A percentile compares a stretch with the other conserved stretches of the same genome.
These are phyloP conservation scores for Arabidopsis lyrata DNA, from an alignment of 441 rosid genomes.

Conservation along the genomic window DNA sequence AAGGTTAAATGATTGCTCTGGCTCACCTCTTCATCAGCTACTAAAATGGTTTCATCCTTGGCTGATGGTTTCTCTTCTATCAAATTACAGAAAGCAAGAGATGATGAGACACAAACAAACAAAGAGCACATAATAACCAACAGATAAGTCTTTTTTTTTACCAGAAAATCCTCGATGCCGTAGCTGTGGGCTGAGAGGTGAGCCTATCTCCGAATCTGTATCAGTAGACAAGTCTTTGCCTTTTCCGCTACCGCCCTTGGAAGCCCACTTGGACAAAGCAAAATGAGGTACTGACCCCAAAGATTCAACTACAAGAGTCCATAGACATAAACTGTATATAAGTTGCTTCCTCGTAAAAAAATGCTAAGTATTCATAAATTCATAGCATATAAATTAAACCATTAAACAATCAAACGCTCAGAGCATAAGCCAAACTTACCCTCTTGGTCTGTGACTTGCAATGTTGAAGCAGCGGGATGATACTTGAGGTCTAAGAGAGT, in stretches of 20 bases:
- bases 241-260: constrained; percentile 45
- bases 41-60: constrained; percentile 28
- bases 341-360: not conserved
- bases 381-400: constrained; percentile 2
- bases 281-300: constrained; percentile 58
- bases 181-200: constrained; percentile 51
- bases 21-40: constrained; percentile 44
- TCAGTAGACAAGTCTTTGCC: constrained; percentile 46
- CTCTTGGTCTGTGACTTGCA: constrained; percentile 56
- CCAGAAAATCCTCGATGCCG: constrained; percentile 57
- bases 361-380: not conserved
- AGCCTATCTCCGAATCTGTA: constrained; percentile 44
- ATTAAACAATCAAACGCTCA: not conserved
- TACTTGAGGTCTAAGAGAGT: constrained; percentile 75
- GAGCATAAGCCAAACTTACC: constrained; percentile 38
- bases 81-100: constrained; percentile 26
- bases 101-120: constrained; percentile 26
- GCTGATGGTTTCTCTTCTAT: constrained; percentile 36
- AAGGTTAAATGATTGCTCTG: constrained; percentile 3
- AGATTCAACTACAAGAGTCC: constrained; percentile 52
- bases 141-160: constrained; percentile 8
- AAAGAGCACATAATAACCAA: constrained; percentile 13
- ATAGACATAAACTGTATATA: not conserved
- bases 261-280: constrained; percentile 77
- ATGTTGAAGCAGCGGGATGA: constrained; percentile 77